A percentile compares a stretch with the other conserved stretches of the same genome.
phyloP scores from a whole-genome alignment of 208 protist species.

The Trypanosoma brucei region DNA sequence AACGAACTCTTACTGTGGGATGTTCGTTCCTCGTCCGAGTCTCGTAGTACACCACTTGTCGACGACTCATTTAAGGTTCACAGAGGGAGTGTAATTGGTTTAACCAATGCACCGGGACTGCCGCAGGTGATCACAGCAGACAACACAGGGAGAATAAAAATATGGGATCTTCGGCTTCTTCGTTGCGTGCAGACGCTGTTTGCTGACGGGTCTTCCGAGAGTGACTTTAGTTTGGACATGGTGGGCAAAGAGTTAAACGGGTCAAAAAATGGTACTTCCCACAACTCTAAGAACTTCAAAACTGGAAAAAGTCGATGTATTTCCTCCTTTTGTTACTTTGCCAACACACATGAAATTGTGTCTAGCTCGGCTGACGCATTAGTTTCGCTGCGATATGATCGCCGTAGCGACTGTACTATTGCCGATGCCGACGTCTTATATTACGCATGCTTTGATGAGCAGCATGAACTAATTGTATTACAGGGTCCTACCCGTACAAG shows the following conservation, averaged over 20 bases:
- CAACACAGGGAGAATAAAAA: constrained; percentile 52
- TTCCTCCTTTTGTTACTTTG: constrained; percentile 40
- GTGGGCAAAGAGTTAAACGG: constrained; percentile 11
- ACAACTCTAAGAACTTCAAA: not conserved
- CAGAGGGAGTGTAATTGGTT: constrained; percentile 40
- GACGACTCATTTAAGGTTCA: constrained; percentile 21
- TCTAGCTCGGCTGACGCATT: constrained; percentile 50
- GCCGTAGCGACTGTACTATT: constrained; percentile 23
- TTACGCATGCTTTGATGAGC: constrained; percentile 35
- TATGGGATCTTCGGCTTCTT: constrained; percentile 79
- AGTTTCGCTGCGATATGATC: constrained; percentile 48
- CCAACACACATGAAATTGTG: constrained; percentile 52
- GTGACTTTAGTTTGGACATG: constrained; percentile 23
- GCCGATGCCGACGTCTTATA: constrained; percentile 47
- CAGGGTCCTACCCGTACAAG: constrained; percentile 55
- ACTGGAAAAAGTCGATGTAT: constrained; percentile 17
- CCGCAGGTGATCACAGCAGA: constrained; percentile 76
- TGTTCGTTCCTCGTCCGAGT: constrained; percentile 29
- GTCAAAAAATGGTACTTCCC: not conserved
- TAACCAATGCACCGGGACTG: constrained; percentile 43
- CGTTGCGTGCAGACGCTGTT: constrained; percentile 71
- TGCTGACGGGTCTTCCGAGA: constrained; percentile 24
- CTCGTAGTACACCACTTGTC: constrained; percentile 31
- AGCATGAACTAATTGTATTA: constrained; percentile 43
- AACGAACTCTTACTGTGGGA: constrained; percentile 57